phyloP scores from a whole-genome alignment of 306 rosid species.

The Rosa rugosa region DNA sequence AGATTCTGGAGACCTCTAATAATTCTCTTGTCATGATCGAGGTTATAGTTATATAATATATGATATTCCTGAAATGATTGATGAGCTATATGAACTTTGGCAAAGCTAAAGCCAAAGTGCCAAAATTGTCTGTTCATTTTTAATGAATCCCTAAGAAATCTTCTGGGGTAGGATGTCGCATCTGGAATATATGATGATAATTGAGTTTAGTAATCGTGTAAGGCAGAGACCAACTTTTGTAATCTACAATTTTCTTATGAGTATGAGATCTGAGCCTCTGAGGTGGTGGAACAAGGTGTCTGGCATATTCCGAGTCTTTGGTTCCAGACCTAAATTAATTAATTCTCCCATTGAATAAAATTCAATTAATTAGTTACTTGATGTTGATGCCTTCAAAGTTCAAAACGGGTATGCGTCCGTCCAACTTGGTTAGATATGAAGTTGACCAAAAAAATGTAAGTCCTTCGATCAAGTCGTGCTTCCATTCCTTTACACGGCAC shows the following conservation, averaged over 20 bases:
- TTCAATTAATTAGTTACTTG: not conserved
- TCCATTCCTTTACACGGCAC: not conserved
- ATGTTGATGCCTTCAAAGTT: not conserved
- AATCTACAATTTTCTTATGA: not conserved
- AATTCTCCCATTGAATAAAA: not conserved
- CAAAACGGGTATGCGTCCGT: not conserved
- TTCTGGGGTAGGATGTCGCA: not conserved
- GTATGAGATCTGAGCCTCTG: not conserved
- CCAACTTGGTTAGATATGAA: not conserved
- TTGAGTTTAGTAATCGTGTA: not conserved
- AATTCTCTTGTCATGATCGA: not conserved
- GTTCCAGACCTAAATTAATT: not conserved
- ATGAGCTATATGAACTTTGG: not conserved
- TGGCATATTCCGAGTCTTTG: not conserved
- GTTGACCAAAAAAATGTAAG: not conserved
- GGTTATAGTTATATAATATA: not conserved
- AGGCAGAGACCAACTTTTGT: not conserved
- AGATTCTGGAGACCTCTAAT: conserved; percentile 8
- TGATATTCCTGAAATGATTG: not conserved
- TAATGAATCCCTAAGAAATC: not conserved
- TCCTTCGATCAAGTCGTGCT: not conserved
- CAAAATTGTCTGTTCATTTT: not conserved
- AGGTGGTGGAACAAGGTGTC: not conserved
- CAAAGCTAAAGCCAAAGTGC: not conserved
- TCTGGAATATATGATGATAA: not conserved